Conservation (phyloP, 345 rosid species). For the Lagerstroemia speciosa region DNA sequence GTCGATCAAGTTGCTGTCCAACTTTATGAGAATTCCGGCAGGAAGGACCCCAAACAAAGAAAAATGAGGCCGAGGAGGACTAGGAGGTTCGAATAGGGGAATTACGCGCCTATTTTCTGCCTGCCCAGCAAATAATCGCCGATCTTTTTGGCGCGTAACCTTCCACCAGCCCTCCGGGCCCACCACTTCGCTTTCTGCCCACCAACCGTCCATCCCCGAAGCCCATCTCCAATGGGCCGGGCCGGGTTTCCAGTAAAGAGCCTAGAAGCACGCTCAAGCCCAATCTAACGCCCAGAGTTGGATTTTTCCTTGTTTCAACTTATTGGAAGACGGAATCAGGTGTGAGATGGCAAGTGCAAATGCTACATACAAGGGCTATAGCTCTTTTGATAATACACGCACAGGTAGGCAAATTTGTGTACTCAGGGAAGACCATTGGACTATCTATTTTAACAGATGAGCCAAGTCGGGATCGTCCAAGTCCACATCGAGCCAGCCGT, state of each 20-base stretch:
- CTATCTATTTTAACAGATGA: slow-evolving; percentile 43
- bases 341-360: too few species aligned
- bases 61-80: too few species aligned
- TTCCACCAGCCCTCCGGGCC: neutral
- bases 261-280: too few species aligned
- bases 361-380: too few species aligned
- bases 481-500: slow-evolving; percentile 61
- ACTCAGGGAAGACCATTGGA: neutral
- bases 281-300: too few species aligned
- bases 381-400: too few species aligned
- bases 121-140: slow-evolving; percentile 7
- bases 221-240: neutral
- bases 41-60: too few species aligned
- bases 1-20: too few species aligned
- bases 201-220: too few species aligned
- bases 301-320: too few species aligned
- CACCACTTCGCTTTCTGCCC: neutral
- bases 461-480: slow-evolving; percentile 71
- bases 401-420: neutral
- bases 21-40: too few species aligned
- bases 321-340: too few species aligned
- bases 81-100: slow-evolving; percentile 25
- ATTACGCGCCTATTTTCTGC: slow-evolving; percentile 20
- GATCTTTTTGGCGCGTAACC: slow-evolving; percentile 25
- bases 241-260: neutral